Percentiles rank a stretch among this genome's conserved stretches.
These are phyloP conservation scores for Schwanniomyces occidentalis DNA, from an alignment of 805 yeast genomes.

Conservation along the genomic window DNA sequence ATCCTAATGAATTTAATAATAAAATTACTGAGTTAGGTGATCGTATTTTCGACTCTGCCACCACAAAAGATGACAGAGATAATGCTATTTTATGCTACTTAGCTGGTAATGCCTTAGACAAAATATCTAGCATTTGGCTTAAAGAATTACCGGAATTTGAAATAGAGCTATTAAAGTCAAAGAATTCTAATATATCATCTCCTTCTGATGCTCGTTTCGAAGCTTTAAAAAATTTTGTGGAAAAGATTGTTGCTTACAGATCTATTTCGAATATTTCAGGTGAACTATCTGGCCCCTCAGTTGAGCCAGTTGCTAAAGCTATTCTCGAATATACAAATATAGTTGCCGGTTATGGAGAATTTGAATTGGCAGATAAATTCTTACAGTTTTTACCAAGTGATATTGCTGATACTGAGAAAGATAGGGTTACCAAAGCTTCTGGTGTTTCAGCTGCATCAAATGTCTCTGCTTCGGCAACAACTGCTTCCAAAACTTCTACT, in stretches of 20 bases:
- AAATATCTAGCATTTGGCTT: constrained; percentile 81
- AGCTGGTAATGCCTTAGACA: constrained; percentile 79
- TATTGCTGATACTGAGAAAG: constrained; percentile 66
- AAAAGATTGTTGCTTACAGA: constrained; percentile 77
- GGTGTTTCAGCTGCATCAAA: constrained; percentile 20
- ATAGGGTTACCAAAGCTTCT: constrained; percentile 73
- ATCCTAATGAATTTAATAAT: constrained; percentile 48
- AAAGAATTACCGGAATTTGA: constrained; percentile 57
- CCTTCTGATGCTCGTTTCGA: constrained; percentile 82
- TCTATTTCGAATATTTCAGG: constrained; percentile 43
- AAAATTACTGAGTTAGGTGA: constrained; percentile 74
- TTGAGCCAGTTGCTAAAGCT: constrained; percentile 54
- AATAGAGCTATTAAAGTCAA: constrained; percentile 40
- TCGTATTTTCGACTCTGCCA: constrained; percentile 49
- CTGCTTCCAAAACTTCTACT: constrained; percentile 4
- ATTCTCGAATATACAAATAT: constrained; percentile 80
- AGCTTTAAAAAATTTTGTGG: constrained; percentile 78
- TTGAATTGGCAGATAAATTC: constrained; percentile 74
- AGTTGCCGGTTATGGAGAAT: constrained; percentile 79
- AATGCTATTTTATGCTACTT: constrained; percentile 77
- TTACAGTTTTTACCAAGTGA: constrained; percentile 71
- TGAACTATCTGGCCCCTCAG: constrained; percentile 40
- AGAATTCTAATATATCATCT: constrained; percentile 49
- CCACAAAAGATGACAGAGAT: constrained; percentile 51
- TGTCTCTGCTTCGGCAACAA: constrained; percentile 1